Conservation (phyloP, 352 stramenopile genomes). For the Phytopythium mirpurense region DNA sequence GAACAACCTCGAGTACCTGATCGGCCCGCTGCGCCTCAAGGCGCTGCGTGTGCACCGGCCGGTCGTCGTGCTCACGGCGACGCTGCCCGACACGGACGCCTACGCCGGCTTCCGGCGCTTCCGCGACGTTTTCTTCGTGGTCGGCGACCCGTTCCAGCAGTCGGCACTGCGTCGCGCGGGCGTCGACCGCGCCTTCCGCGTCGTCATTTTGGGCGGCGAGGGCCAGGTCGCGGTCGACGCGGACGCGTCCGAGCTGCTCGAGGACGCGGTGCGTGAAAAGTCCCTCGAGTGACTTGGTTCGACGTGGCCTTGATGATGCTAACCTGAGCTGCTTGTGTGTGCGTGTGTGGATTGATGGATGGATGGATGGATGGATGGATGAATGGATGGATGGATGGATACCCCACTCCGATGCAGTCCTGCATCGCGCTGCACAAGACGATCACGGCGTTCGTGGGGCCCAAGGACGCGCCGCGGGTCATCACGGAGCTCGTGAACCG, state of each 20-base stretch:
- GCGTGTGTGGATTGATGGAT: slow-evolving; percentile 7
- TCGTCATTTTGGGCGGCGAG: slow-evolving; percentile 72
- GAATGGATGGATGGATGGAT: no score
- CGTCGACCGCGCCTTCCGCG: slow-evolving; percentile 52
- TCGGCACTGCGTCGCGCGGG: slow-evolving; percentile 57
- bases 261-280: slow-evolving; percentile 54
- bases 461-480: slow-evolving; percentile 46
- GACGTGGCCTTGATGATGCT: not conserved
- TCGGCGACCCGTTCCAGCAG: slow-evolving; percentile 55
- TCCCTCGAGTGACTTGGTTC: no score
- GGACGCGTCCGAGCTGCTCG: slow-evolving; percentile 61
- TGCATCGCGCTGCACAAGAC: slow-evolving; percentile 78
- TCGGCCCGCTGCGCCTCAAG: slow-evolving; percentile 64
- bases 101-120: slow-evolving; percentile 71
- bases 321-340: not conserved
- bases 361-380: no score
- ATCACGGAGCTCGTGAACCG: slow-evolving; percentile 80
- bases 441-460: slow-evolving; percentile 61
- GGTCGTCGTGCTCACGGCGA: slow-evolving; percentile 57
- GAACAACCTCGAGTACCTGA: slow-evolving; percentile 73
- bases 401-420: not conserved
- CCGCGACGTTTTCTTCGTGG: slow-evolving; percentile 63
- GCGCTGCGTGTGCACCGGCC: slow-evolving; percentile 65
- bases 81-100: slow-evolving; percentile 49
- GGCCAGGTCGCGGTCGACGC: slow-evolving; percentile 32